phyloP scores from a whole-genome alignment of 768 basidiomycete genomes.

The Daedaleopsis nitida region DNA sequence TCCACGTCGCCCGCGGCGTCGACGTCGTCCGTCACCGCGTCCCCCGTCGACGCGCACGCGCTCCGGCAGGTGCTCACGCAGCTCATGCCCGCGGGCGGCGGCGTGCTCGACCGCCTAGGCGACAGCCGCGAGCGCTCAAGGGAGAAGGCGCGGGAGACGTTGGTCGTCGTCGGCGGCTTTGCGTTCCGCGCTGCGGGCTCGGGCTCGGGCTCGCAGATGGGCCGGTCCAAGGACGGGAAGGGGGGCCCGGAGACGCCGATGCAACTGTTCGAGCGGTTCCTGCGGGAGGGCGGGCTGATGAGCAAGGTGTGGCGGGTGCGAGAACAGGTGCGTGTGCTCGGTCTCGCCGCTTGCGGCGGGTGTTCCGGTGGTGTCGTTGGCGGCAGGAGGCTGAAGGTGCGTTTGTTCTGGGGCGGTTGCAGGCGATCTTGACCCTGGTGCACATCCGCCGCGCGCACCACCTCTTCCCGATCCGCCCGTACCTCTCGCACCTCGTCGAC shows the following conservation, averaged over 20 bases:
- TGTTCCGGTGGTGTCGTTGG: neutral
- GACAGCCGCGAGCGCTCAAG: conserved; percentile 73
- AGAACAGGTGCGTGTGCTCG: conserved; percentile 68
- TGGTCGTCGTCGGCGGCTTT: conserved; percentile 74
- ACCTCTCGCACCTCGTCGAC: conserved; percentile 77
- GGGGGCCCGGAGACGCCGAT: conserved; percentile 64
- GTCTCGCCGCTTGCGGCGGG: neutral
- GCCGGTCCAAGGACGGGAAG: conserved; percentile 56
- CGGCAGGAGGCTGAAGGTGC: neutral
- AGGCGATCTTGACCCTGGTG: conserved; percentile 66
- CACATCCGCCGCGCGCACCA: conserved; percentile 71
- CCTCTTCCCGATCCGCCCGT: conserved; percentile 80
- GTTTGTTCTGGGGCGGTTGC: neutral
- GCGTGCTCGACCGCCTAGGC: conserved; percentile 80
- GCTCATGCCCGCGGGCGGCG: conserved; percentile 69
- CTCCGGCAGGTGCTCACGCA: conserved; percentile 70
- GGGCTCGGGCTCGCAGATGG: conserved; percentile 37
- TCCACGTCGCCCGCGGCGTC: conserved; percentile 42
- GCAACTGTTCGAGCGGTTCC: conserved; percentile 65
- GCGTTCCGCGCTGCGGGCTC: conserved; percentile 59
- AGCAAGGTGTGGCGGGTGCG: conserved; percentile 87
- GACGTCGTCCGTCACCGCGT: conserved; percentile 48
- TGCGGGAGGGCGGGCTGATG: conserved; percentile 70
- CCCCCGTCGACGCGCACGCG: conserved; percentile 52
- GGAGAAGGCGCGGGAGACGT: conserved; percentile 70